A percentile compares a stretch with the other conserved stretches of the same genome.
Evolutionary conservation across 2,329 filamentous ascomycete species (phyloP).

Genomic region (Bipolaris zeicola): DNA sequence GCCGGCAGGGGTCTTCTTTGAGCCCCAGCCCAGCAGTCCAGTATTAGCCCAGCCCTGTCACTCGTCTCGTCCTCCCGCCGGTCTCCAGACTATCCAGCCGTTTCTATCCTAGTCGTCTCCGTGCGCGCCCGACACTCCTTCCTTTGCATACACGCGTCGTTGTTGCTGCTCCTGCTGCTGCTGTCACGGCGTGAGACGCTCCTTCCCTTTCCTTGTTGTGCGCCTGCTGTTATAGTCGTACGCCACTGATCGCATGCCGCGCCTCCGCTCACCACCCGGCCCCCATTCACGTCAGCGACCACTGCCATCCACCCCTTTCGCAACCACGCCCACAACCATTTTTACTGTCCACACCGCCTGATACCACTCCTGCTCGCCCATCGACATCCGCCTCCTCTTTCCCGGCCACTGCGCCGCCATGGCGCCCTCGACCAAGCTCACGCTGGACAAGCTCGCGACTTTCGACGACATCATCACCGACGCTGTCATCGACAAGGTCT

Average conservation of each 20-base stretch:
- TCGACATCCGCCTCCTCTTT: not conserved
- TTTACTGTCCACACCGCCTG: not conserved
- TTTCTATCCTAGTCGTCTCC: constrained; percentile 24
- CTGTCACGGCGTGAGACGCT: constrained; percentile 29
- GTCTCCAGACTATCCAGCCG: constrained; percentile 26
- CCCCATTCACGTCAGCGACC: constrained; percentile 36
- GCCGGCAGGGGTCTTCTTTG: constrained; percentile 10
- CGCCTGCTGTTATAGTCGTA: constrained; percentile 21
- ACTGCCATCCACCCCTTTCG: constrained; percentile 17
- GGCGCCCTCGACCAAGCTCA: constrained; percentile 71
- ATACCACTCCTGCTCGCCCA: not conserved
- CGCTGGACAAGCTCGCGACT: constrained; percentile 81
- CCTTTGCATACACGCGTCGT: constrained; percentile 12
- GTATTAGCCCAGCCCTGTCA: constrained; percentile 21
- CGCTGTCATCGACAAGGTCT: constrained; percentile 90
- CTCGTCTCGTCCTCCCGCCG: constrained; percentile 15
- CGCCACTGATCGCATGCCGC: constrained; percentile 29
- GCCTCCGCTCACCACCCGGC: constrained; percentile 16
- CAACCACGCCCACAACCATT: constrained; percentile 7
- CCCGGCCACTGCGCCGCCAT: constrained; percentile 35
- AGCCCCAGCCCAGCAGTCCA: constrained; percentile 5
- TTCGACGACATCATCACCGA: constrained; percentile 98
- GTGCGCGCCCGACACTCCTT: constrained; percentile 39
- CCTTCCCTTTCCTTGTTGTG: constrained; percentile 20
- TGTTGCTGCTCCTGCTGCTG: not conserved